Conservation (phyloP, 2,329 filamentous ascomycete species). For the Paramyrothecium sp. region DNA sequence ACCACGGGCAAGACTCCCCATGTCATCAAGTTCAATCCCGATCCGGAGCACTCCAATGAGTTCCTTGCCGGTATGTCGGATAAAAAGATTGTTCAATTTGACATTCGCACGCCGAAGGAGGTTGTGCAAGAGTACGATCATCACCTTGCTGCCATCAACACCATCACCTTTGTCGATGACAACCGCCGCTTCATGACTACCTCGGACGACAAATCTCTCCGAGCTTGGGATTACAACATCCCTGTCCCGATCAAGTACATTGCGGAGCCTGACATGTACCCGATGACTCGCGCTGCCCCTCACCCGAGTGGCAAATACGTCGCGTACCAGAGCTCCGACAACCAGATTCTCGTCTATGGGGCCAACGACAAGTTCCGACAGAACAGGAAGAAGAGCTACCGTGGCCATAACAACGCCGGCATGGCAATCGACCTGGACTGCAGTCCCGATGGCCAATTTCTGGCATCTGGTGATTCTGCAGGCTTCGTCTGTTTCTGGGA, state of each 20-base stretch:
- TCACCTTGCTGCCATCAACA: conserved; percentile 96
- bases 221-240: conserved; percentile 98
- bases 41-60: conserved; percentile 73
- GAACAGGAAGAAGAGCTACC: conserved; percentile 95
- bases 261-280: conserved; percentile 96
- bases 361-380: conserved; percentile 94
- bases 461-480: conserved; percentile 81
- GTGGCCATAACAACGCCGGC: conserved; percentile 93
- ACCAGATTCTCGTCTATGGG: conserved; percentile 95
- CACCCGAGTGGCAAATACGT: conserved; percentile 94
- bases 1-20: conserved; percentile 94
- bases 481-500: conserved; percentile 97
- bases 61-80: conserved; percentile 97
- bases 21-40: conserved; percentile 90
- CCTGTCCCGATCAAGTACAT: conserved; percentile 98
- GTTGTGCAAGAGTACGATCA: conserved; percentile 98
- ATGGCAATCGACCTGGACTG: conserved; percentile 88
- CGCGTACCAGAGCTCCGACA: conserved; percentile 89
- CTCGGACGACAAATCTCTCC: conserved; percentile 92
- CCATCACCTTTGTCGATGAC: conserved; percentile 92
- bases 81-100: conserved; percentile 98
- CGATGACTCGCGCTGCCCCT: conserved; percentile 79
- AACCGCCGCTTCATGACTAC: conserved; percentile 97
- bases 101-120: conserved; percentile 73
- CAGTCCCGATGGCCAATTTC: conserved; percentile 87